Evolutionary conservation across 805 yeast species (phyloP), one percentile per base, ranked within the genome.

Genomic region (Pichia membranifaciens): DNA sequence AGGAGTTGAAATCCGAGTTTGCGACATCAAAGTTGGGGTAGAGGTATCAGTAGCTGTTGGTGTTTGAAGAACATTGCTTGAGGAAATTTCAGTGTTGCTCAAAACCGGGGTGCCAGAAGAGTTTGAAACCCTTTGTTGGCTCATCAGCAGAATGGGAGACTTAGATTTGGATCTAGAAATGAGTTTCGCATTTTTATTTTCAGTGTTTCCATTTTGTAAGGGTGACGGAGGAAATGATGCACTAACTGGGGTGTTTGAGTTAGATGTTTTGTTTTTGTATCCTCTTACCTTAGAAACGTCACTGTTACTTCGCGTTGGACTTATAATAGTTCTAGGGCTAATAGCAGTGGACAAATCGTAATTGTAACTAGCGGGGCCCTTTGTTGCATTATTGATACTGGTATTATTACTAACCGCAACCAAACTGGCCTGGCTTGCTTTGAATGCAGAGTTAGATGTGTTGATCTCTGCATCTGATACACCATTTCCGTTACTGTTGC

Each of bases 261-360:
- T 21, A 10, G 34, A 17, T 28, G 35, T 8, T 18, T 16, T 41
- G 15, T 6, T 8, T 20, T 41, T 41, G n/a, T 17, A 25, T 1
- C 37, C 35, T 15, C 21, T 41, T n/a, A 8, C 13, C 32, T 16
- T 40, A n/a, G 29, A 25, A 25, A 10, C 29, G n/a, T 16, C 10
- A 8, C 16, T 36, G 16, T 9, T 22, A 31, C 22, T 41, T 8
- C 9, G 15, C 3, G 4, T 18, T 12, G 43, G 39, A 37, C 45
- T 42, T 2, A 13, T 16, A 9, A 43, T 3, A 1, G 43, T 43
- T 18, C 40, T 38, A 8, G 50, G 50, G 17, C 47, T 42, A 17
- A 48, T 38, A 10, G 38, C 38, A 33, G 34, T 48, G 2, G 47
- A 35, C 5, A 41, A 15, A 48, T 48, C 47, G 23, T 43, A 33